Conservation (phyloP, 306 rosid genomes). For the Rosa multiflora region DNA sequence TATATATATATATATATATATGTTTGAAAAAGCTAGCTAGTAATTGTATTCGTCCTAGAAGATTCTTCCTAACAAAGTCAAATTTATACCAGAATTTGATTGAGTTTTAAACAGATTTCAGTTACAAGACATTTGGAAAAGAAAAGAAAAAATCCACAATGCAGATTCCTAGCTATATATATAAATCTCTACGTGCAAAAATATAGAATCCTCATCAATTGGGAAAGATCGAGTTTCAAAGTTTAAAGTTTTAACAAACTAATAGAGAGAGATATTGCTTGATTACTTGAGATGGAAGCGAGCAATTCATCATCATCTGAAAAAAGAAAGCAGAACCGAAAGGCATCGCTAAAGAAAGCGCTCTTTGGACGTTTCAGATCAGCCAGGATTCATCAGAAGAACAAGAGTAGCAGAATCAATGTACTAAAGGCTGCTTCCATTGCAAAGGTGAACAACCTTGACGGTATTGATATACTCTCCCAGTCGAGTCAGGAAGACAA, state of each 20-base stretch:
- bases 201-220: not conserved
- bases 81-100: not conserved
- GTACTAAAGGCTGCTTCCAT: conserved; percentile 18
- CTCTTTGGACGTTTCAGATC: conserved; percentile 16
- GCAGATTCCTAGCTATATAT: conserved; percentile 3
- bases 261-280: not conserved
- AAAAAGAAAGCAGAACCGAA: not conserved
- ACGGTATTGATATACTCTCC: conserved; percentile 23
- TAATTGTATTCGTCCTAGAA: not conserved
- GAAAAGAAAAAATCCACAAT: not conserved
- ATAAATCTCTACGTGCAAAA: not conserved
- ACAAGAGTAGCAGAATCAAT: conserved; percentile 2
- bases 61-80: not conserved
- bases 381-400: conserved; percentile 15
- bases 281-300: conserved; percentile 30
- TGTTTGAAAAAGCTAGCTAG: not conserved
- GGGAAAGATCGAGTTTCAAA: not conserved
- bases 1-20: too few species aligned
- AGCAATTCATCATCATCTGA: conserved; percentile 16
- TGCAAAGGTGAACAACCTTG: conserved; percentile 6
- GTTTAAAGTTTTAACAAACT: not conserved
- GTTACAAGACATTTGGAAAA: not conserved
- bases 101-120: conserved; percentile 2
- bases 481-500: conserved; percentile 31
- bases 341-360: conserved; percentile 25